Evolutionary conservation across 2,329 filamentous ascomycete genomes (phyloP).

Genomic region (Fusarium sp.): DNA sequence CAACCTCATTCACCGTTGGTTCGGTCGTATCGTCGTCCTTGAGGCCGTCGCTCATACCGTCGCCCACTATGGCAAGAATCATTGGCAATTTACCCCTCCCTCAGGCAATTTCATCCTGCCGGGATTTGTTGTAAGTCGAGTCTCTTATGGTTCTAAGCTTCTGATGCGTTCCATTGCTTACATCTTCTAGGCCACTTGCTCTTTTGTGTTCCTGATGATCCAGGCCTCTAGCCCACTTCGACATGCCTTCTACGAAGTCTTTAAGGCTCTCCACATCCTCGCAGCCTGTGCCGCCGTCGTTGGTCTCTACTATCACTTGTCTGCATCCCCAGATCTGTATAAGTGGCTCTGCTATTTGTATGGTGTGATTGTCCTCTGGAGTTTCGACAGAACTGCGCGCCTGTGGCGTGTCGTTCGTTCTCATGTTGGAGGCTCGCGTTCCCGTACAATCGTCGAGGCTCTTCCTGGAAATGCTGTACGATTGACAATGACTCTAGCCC

Average conservation of each 20-base stretch:
- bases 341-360: conserved; percentile 69
- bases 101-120: conserved; percentile 64
- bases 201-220: conserved; percentile 72
- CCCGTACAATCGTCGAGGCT: conserved; percentile 77
- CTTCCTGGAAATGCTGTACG: conserved; percentile 80
- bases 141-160: not conserved
- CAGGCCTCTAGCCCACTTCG: conserved; percentile 78
- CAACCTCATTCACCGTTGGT: conserved; percentile 84
- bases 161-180: conserved; percentile 10
- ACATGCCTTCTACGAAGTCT: conserved; percentile 83
- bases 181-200: conserved; percentile 62
- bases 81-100: conserved; percentile 58
- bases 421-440: conserved; percentile 75
- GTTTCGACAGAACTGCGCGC: conserved; percentile 70
- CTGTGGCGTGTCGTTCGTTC: conserved; percentile 70
- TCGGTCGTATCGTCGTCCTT: conserved; percentile 79
- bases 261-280: conserved; percentile 78
- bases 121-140: conserved; percentile 70
- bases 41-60: conserved; percentile 75
- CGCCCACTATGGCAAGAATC: conserved; percentile 65
- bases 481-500: conserved; percentile 78
- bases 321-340: conserved; percentile 55
- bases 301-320: conserved; percentile 75
- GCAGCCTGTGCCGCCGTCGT: conserved; percentile 70
- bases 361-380: conserved; percentile 74